Evolutionary conservation across 2,329 filamentous ascomycete genomes (phyloP).

Genomic region (Beauveria caledonica): DNA sequence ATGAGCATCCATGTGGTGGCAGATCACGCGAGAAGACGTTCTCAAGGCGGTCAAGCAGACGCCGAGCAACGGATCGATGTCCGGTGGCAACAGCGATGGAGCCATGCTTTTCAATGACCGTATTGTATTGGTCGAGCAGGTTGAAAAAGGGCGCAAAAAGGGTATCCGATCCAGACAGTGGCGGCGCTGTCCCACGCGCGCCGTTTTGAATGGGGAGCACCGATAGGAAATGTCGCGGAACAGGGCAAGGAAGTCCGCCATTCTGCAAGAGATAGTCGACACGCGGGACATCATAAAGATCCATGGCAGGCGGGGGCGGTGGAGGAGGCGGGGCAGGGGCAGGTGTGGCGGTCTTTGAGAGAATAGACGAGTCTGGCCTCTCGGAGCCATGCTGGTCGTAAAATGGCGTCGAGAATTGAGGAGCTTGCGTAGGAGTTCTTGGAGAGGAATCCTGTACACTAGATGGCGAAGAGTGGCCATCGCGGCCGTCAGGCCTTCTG

Average conservation of each 20-base stretch:
- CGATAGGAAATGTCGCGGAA: constrained; percentile 66
- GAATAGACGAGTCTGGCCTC: constrained; percentile 22
- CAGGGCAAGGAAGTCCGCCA: constrained; percentile 64
- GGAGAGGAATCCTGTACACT: constrained; percentile 49
- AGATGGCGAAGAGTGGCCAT: constrained; percentile 39
- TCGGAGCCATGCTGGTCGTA: constrained; percentile 34
- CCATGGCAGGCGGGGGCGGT: constrained; percentile 60
- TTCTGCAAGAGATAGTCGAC: constrained; percentile 91
- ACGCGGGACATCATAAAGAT: constrained; percentile 62
- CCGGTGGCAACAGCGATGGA: constrained; percentile 93
- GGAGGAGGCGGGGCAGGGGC: constrained; percentile 33
- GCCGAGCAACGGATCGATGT: constrained; percentile 86
- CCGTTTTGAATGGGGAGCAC: constrained; percentile 50
- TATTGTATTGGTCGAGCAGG: constrained; percentile 77
- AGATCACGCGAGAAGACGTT: constrained; percentile 92
- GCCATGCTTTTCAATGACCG: constrained; percentile 73
- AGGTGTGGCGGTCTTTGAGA: constrained; percentile 33
- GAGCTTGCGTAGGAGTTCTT: constrained; percentile 49
- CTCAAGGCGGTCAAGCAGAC: constrained; percentile 81
- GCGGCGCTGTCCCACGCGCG: constrained; percentile 52
- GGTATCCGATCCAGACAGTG: constrained; percentile 58
- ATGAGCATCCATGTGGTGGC: constrained; percentile 75
- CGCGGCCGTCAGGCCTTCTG: constrained; percentile 29
- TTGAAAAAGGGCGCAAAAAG: constrained; percentile 78
- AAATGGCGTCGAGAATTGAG: constrained; percentile 39